phyloP scores from a whole-genome alignment of 495 filamentous ascomycete species.

The Friedmanniomyces endolithicus region DNA sequence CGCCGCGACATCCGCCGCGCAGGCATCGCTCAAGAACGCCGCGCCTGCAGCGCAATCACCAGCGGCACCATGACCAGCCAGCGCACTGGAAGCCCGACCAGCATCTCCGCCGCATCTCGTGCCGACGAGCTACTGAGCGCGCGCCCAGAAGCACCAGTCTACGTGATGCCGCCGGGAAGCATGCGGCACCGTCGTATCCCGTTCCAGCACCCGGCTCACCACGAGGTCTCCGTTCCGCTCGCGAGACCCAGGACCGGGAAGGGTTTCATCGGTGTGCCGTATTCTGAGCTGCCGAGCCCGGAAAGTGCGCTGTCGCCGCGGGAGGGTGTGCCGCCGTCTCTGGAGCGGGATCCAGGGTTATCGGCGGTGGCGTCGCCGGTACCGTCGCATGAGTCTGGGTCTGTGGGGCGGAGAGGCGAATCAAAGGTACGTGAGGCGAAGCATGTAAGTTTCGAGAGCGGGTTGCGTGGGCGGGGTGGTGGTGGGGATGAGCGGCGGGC shows the following conservation, averaged over 20 bases:
- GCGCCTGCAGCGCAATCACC: background rate
- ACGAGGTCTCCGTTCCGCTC: background rate
- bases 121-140: too few species aligned
- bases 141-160: background rate
- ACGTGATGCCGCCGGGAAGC: background rate
- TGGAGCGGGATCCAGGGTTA: background rate
- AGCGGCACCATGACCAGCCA: background rate
- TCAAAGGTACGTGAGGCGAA: background rate
- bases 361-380: background rate
- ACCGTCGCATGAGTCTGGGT: background rate
- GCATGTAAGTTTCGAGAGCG: background rate
- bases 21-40: background rate
- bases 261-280: background rate
- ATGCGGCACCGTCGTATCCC: background rate
- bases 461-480: background rate
- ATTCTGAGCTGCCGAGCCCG: background rate
- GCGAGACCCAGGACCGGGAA: background rate
- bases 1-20: background rate
- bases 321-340: background rate
- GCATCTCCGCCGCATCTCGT: background rate
- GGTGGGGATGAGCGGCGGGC: background rate
- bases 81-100: too few species aligned
- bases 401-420: background rate
- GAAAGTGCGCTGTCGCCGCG: background rate
- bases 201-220: background rate